Percentiles rank a stretch among this genome's conserved stretches.
phyloP scores from a whole-genome alignment of 805 yeast species.

The Yarrowia hollandica region DNA sequence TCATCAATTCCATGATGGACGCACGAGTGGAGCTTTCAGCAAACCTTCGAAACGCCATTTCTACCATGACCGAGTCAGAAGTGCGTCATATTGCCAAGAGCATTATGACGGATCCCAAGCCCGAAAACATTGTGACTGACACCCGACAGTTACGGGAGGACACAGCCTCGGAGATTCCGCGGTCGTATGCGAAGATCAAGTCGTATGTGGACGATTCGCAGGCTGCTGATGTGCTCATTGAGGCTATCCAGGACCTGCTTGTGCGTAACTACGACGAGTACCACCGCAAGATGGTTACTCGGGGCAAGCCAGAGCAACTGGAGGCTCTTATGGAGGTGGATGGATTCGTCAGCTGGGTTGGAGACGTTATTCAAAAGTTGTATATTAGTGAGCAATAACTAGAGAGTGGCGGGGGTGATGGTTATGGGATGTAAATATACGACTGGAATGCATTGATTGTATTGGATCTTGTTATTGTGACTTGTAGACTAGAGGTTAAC shows the following conservation, averaged over 20 bases:
- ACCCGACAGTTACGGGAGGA: slow-evolving; percentile 50
- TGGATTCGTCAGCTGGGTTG: slow-evolving; percentile 53
- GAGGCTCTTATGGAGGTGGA: slow-evolving; percentile 66
- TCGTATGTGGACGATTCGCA: slow-evolving; percentile 58
- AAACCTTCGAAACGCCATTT: slow-evolving; percentile 69
- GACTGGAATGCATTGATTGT: slow-evolving; percentile 1
- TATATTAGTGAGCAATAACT: slow-evolving; percentile 25
- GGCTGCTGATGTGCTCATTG: slow-evolving; percentile 54
- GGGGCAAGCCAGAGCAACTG: slow-evolving; percentile 38
- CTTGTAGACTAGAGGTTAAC: too few relatives aligned
- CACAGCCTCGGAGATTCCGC: slow-evolving; percentile 57
- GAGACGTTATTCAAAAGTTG: slow-evolving; percentile 40
- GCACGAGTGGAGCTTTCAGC: slow-evolving; percentile 70
- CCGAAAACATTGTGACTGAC: slow-evolving; percentile 40
- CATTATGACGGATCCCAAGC: slow-evolving; percentile 37
- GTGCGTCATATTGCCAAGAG: slow-evolving; percentile 53
- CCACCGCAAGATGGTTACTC: slow-evolving; percentile 44
- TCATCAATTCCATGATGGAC: slow-evolving; percentile 79
- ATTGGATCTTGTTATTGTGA: not conserved
- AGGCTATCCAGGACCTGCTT: slow-evolving; percentile 65
- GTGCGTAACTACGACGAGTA: slow-evolving; percentile 58
- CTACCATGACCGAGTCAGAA: slow-evolving; percentile 63
- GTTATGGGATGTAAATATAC: not conserved
- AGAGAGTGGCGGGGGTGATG: not conserved
- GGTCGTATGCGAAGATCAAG: slow-evolving; percentile 52